phyloP scores from a whole-genome alignment of 768 basidiomycete species.

The Russula virescens region DNA sequence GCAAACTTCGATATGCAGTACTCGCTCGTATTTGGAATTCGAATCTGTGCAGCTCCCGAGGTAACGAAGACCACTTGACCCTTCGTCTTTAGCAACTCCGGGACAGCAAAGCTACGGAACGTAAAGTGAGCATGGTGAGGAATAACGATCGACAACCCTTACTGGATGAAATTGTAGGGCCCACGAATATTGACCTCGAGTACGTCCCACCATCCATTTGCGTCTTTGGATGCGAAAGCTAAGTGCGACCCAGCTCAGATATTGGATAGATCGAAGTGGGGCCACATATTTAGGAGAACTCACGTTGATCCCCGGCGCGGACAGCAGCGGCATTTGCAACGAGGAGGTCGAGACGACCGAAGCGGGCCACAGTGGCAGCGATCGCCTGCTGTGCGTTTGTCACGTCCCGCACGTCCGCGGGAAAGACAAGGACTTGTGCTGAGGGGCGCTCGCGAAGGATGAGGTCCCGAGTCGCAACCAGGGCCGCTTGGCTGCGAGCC shows the following conservation, averaged over 20 bases:
- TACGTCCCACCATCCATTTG: no score
- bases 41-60: neutral
- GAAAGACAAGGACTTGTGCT: no score
- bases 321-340: conserved; percentile 7
- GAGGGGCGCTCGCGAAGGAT: conserved; percentile 3
- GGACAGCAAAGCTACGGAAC: neutral
- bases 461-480: neutral
- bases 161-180: conserved; percentile 14
- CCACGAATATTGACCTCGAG: conserved; percentile 18
- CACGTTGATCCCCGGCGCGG: neutral
- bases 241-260: no score
- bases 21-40: conserved; percentile 3
- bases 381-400: neutral
- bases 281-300: no score
- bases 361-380: neutral
- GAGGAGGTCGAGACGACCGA: conserved; percentile 15
- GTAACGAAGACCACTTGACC: neutral
- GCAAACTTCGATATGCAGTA: conserved; percentile 14
- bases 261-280: no score
- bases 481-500: conserved; percentile 2
- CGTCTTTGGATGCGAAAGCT: conserved; percentile 9
- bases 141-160: neutral
- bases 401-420: no score
- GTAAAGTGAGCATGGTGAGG: neutral
- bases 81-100: conserved; percentile 8